Evolutionary conservation across 139 green algal genomes (phyloP), one percentile per base, ranked within the genome.

Genomic region (Closterium sp.): DNA sequence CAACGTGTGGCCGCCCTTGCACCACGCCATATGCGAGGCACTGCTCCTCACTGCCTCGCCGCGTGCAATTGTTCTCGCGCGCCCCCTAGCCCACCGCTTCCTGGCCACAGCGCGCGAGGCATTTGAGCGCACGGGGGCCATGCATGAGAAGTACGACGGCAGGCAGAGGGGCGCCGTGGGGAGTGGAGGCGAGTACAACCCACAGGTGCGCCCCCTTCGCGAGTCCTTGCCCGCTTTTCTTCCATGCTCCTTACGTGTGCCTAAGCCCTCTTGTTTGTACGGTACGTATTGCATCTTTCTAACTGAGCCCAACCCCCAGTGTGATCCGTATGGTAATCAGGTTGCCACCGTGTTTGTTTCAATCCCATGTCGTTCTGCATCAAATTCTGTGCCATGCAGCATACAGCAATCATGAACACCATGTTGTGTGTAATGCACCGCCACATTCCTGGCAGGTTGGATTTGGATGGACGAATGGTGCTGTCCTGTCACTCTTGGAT

Each of bases 1-100:
- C 31, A 99, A 99, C 91, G 96, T 91, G n/a, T 99, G 98, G 98
- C 96, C 98, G 2, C 98, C 98, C 9, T 91, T 99, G 28, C 96
- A 98, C 89, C 95, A 97, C 94, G 97, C 98, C 93, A 89, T 97
- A 42, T 87, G 95, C 17, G 96, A 97, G 50, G 95, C 93, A 0
- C 34, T 95, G 11, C 90, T 85, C 24, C 70, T 22, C 21, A 90
- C 31, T 21, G 31, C 31, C n/a, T 62, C 89, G 6, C 30, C 45
- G 7, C 86, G 34, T 17, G 94, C 87, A 4, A 13, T 70, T 19
- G 38, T 9, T 28, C 85, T 93, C 28, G 92, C 38, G n/a, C 10
- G 31, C 38, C 29, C 92, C 17, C 31, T 94, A 38, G 90, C 92
- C 6, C 45, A 28, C 19, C 28, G 88, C 5, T 95, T 85, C 42